Base-by-base conservation (phyloP, 2,329 filamentous ascomycete genomes). In the Zalaria obscura region DNA sequence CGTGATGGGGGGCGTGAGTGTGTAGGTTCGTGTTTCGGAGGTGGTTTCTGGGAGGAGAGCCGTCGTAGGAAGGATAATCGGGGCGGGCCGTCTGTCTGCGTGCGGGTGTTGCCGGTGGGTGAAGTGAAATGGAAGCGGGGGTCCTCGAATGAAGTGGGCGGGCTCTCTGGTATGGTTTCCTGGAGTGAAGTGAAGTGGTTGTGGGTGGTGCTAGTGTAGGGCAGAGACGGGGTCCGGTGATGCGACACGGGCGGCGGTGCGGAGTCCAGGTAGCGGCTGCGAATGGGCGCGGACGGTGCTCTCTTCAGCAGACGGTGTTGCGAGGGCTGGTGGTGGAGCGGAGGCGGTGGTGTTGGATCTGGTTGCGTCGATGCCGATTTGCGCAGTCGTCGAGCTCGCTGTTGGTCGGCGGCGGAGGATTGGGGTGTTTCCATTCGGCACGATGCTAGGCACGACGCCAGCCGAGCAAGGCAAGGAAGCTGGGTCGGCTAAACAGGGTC, bases 251-350 rank as follows among this genome's bases (percentile, higher is more conserved):
- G 29, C n/a, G 29, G 29, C n/a, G 29, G 29, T 32, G 29, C 42
- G 39, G 33, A 18, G 29, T 38, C 25, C 7, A 6, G 40, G 42
- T 44, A 44, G 34, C 38, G 42, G 2, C 35, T 38, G 38, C 42
- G 42, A 39, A 44, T 38, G 31, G 42, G 38, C 33, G 39, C 39
- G 27, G 42, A 44, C 29, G 42, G 38, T 27, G 38, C 40, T 28
- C 42, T 18, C 18, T 18, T 18, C 18, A 18, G 18, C 18, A 18
- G 18, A 18, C 18, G 18, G 18, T 18, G 18, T 18, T 18, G 18
- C 18, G 18, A 18, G 18, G 18, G 18, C 18, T 18, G 18, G 18
- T 18, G 18, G 18, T 18, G 18, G 18, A 18, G 18, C 18, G 18
- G 18, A 18, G 18, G 18, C 18, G 18, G 18, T 18, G 18, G 18